Evolutionary conservation across 139 green algal genomes (phyloP).

Genomic region (Ulvella scutata): DNA sequence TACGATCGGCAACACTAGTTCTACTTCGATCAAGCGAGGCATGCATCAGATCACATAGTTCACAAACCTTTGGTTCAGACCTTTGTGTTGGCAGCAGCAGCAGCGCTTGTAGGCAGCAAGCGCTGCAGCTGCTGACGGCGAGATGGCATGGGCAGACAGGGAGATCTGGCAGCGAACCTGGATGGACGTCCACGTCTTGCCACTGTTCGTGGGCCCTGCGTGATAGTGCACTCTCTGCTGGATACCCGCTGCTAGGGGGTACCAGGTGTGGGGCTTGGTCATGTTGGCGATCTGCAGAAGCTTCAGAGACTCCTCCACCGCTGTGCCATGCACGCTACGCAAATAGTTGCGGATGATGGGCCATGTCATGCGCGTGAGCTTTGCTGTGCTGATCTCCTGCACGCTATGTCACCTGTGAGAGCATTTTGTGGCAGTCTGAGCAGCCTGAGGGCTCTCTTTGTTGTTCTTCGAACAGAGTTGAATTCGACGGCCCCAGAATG

Average conservation of each 20-base stretch:
- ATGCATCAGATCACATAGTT: too few relatives aligned
- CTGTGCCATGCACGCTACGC: background rate
- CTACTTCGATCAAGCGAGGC: too few relatives aligned
- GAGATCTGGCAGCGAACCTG: slow-evolving; percentile 7
- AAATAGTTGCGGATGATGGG: background rate
- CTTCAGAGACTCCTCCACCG: background rate
- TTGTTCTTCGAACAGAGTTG: too few relatives aligned
- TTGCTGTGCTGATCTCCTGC: background rate
- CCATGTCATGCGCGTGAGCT: background rate
- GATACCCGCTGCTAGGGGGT: slow-evolving; percentile 64
- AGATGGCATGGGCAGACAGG: slow-evolving; percentile 6
- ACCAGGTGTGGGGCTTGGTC: slow-evolving; percentile 50
- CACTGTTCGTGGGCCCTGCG: slow-evolving; percentile 86
- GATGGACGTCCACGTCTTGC: slow-evolving; percentile 87
- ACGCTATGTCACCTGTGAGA: too few relatives aligned
- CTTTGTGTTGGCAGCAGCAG: background rate
- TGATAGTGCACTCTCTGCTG: slow-evolving; percentile 77
- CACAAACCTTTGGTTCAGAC: too few relatives aligned
- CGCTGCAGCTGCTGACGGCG: background rate
- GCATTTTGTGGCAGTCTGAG: too few relatives aligned
- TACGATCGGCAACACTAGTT: too few relatives aligned
- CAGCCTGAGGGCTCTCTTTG: too few relatives aligned
- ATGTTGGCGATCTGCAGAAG: slow-evolving; percentile 21
- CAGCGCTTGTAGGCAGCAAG: background rate
- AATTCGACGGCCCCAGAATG: too few relatives aligned